Percentiles rank a stretch among this genome's conserved stretches.
Conservation (phyloP, 1,139 yeast species). For the Waltiozyma sp. region DNA sequence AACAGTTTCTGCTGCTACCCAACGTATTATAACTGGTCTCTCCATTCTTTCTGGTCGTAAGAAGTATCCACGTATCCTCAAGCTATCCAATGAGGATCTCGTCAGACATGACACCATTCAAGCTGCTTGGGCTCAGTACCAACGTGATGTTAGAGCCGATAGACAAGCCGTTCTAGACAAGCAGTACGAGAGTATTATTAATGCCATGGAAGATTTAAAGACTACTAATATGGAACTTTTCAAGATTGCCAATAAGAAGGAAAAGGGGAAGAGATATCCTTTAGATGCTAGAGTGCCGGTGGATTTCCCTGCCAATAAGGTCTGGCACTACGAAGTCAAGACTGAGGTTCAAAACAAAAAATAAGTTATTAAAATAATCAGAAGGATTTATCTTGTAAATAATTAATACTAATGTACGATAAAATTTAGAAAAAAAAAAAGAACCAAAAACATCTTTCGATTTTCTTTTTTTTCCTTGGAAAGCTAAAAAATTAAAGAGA, state of each 20-base stretch:
- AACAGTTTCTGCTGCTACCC: conserved; percentile 46
- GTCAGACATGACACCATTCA: conserved; percentile 76
- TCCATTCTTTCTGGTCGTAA: conserved; percentile 80
- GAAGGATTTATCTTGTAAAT: too few species aligned
- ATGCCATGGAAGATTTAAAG: conserved; percentile 69
- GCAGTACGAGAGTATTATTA: conserved; percentile 57
- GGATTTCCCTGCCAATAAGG: conserved; percentile 75
- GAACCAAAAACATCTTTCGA: too few species aligned
- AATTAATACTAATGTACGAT: too few species aligned
- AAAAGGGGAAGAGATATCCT: conserved; percentile 42
- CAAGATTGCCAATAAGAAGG: conserved; percentile 22
- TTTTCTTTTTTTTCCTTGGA: too few species aligned
- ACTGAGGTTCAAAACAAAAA: neutral
- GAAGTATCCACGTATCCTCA: conserved; percentile 76
- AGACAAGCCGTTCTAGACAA: conserved; percentile 37
- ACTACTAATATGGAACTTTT: conserved; percentile 25
- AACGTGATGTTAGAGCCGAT: conserved; percentile 35
- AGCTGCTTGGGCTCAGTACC: conserved; percentile 69
- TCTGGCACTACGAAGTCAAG: conserved; percentile 57
- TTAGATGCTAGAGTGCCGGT: conserved; percentile 81
- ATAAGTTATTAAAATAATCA: neutral
- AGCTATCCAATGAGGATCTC: conserved; percentile 69
- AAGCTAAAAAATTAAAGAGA: too few species aligned
- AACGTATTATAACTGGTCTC: conserved; percentile 60
- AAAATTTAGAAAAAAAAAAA: too few species aligned